Evolutionary conservation across 495 filamentous ascomycete genomes (phyloP), one percentile per base, ranked within the genome.

Genomic region (Penicillium robsamsonii): DNA sequence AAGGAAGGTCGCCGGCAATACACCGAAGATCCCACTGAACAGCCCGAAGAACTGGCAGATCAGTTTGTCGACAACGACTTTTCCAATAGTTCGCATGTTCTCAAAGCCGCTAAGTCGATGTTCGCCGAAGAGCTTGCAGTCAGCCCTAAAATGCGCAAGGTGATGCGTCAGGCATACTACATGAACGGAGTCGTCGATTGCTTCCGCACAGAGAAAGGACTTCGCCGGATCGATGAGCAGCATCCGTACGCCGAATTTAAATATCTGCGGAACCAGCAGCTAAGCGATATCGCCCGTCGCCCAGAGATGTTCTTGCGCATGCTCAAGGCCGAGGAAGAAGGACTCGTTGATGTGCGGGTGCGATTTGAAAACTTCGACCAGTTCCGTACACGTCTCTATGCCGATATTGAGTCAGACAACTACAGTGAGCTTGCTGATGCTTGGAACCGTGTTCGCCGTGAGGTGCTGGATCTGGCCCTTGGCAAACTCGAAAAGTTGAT

Each of bases 201-300:
- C 65, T 83, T 84, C 57, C 85, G 92, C 49, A 98, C 94, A 9
- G 92, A 96, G 45, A 97, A 97, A 68, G 94, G 94, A 27, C 77
- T 95, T n/a, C 87, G 87, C 33, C 88, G 88, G 64, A 97, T 98
- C 62, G 93, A 96, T 57, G 95, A 97, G 47, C 85, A 96, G 33
- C 90, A 97, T 65, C 91, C 90, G 0, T 97, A 94, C 70, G 96
- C 96, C 69, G 94, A 96, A 69, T 92, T 98, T 75, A 98, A 98
- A 64, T 98, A 98, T 57, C 85, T 97, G 17, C 82, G 89, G 37
- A 89, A 94, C 61, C 91, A 96, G 66, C 87, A 86, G 44, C 82
- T 97, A 50, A 76, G 75, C 33, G 87, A 94, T 56, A 84, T 97
- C 58, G 89, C 90, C 7, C 81, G 80, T 20, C 85, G 86, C 17